Evolutionary conservation across 371 early-diverging fungal genomes (phyloP).

Genomic region (Massospora cicadina): DNA sequence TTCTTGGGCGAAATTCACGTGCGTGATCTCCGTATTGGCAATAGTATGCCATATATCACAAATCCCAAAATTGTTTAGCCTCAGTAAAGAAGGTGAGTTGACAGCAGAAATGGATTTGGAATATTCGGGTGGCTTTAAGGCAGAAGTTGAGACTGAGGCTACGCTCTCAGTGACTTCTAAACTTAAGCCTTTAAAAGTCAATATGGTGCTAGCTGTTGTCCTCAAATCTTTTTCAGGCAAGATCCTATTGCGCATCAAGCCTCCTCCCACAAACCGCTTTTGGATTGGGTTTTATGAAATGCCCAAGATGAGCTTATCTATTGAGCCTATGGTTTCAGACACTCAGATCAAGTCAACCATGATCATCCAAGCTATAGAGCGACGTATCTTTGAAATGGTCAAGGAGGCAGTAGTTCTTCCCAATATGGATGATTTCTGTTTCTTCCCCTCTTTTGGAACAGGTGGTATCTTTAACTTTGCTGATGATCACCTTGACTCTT

Average conservation of each 20-base stretch:
- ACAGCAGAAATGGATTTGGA: constrained; percentile 50
- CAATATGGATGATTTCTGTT: constrained; percentile 77
- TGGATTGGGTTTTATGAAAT: constrained; percentile 78
- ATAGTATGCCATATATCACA: constrained; percentile 58
- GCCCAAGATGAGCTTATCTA: constrained; percentile 57
- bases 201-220: constrained; percentile 57
- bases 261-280: constrained; percentile 69
- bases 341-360: constrained; percentile 57
- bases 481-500: background rate
- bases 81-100: constrained; percentile 51
- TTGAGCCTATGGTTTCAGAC: constrained; percentile 75
- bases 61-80: constrained; percentile 47
- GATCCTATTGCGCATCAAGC: constrained; percentile 55
- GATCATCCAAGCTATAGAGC: constrained; percentile 68
- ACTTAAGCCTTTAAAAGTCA: constrained; percentile 47
- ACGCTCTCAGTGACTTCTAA: constrained; percentile 24
- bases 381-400: constrained; percentile 63
- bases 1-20: constrained; percentile 73
- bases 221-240: constrained; percentile 52
- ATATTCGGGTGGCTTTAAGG: constrained; percentile 54
- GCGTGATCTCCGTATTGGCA: constrained; percentile 54
- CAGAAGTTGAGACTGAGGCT: constrained; percentile 52
- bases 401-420: constrained; percentile 68
- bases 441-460: constrained; percentile 44
- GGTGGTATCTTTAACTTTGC: constrained; percentile 28